These are phyloP conservation scores for Pisolithus tinctorius DNA, from an alignment of 768 basidiomycete species.

Conservation along the genomic window DNA sequence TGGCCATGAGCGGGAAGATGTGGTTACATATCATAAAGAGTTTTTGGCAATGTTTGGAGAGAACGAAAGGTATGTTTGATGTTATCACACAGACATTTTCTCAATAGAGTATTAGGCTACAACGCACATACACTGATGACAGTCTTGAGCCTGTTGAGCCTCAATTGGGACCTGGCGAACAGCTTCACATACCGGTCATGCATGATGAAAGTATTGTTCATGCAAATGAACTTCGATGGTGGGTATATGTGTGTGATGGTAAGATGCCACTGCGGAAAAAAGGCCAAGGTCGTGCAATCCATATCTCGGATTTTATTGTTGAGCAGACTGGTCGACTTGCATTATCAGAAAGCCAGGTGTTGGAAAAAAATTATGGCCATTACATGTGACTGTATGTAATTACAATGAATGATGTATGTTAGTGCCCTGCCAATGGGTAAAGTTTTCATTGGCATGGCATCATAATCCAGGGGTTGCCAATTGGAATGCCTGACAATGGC, in stretches of 20 bases:
- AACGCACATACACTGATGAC: slow-evolving; percentile 4
- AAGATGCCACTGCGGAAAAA: slow-evolving; percentile 25
- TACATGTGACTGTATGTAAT: too few species aligned
- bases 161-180: slow-evolving; percentile 7
- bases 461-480: too few species aligned
- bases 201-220: slow-evolving; percentile 19
- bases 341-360: slow-evolving; percentile 5
- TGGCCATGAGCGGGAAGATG: slow-evolving; percentile 20
- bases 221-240: slow-evolving; percentile 12
- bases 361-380: too few species aligned
- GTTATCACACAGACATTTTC: neutral
- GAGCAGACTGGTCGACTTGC: slow-evolving; percentile 12
- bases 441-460: too few species aligned
- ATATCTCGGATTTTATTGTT: slow-evolving; percentile 15
- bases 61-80: neutral
- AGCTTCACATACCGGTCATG: slow-evolving; percentile 10
- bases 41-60: slow-evolving; percentile 1
- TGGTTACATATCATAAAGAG: slow-evolving; percentile 11
- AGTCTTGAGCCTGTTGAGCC: slow-evolving; percentile 9
- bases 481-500: too few species aligned
- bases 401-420: too few species aligned
- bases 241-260: slow-evolving; percentile 14
- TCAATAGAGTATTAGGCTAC: slow-evolving; percentile 2
- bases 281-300: slow-evolving; percentile 12
- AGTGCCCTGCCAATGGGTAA: too few species aligned